phyloP scores from a whole-genome alignment of 306 rosid species.

The Echinosophora koreensis region DNA sequence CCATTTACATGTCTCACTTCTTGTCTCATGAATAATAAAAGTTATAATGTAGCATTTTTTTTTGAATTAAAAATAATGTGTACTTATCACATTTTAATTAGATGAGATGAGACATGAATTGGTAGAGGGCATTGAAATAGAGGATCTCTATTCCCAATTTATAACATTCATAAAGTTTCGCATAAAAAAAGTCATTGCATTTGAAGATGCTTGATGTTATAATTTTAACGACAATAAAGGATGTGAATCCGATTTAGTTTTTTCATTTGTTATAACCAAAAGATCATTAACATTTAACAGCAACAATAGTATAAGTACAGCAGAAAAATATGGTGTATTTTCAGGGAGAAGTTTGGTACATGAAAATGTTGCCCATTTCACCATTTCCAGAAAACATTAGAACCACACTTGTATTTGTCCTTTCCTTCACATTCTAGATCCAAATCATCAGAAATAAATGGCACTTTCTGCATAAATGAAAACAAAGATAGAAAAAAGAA shows the following conservation, averaged over 20 bases:
- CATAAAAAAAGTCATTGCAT: conserved; percentile 3
- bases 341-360: conserved; percentile 22
- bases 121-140: no score
- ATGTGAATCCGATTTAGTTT: not conserved
- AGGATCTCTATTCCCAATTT: no score
- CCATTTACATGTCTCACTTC: no score
- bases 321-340: not conserved
- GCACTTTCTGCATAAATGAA: conserved; percentile 79
- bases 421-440: conserved; percentile 89
- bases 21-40: no score
- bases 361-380: conserved; percentile 45
- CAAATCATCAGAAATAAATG: conserved; percentile 85
- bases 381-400: conserved; percentile 99
- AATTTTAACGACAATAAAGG: not conserved
- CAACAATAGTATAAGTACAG: not conserved
- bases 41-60: no score
- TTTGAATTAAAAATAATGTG: no score
- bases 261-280: not conserved
- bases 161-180: not conserved
- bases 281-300: conserved; percentile 1
- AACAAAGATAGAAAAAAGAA: not conserved
- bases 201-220: not conserved
- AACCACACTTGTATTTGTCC: conserved; percentile 97
- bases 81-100: no score
- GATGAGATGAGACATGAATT: no score